Conservation (phyloP, 495 filamentous ascomycete species). For the Rhypophila decipiens region DNA sequence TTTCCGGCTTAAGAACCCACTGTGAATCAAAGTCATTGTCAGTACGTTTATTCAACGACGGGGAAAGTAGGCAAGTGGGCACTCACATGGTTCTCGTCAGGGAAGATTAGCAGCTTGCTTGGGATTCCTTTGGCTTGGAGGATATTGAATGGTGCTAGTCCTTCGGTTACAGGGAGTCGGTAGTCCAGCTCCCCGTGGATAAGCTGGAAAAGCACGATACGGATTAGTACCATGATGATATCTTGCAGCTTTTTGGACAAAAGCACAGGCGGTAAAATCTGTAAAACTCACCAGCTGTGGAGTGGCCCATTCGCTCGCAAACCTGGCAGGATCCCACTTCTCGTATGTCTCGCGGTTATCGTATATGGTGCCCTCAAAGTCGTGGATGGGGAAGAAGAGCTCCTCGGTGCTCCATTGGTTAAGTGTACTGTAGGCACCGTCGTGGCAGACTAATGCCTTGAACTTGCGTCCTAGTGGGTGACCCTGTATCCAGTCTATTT, state of each 20-base stretch:
- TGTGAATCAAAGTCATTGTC: slow-evolving; percentile 28
- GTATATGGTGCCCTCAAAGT: slow-evolving; percentile 74
- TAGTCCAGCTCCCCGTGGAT: slow-evolving; percentile 94
- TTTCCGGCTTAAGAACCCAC: slow-evolving; percentile 91
- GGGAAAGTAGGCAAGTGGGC: not conserved
- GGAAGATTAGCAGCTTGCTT: slow-evolving; percentile 74
- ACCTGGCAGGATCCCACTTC: slow-evolving; percentile 72
- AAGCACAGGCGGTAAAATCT: not conserved
- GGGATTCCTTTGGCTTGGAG: slow-evolving; percentile 67
- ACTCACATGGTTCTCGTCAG: slow-evolving; percentile 65
- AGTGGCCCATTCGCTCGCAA: slow-evolving; percentile 66
- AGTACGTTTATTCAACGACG: not conserved
- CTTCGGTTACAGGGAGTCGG: slow-evolving; percentile 75
- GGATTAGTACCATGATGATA: slow-evolving; percentile 1
- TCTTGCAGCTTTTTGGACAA: too few relatives aligned
- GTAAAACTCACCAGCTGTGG: slow-evolving; percentile 54
- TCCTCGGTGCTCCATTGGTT: slow-evolving; percentile 74
- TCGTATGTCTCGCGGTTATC: slow-evolving; percentile 66
- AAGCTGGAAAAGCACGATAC: slow-evolving; percentile 35
- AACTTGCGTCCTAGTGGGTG: slow-evolving; percentile 68
- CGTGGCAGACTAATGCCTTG: slow-evolving; percentile 86
- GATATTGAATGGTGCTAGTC: slow-evolving; percentile 81
- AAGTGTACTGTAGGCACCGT: slow-evolving; percentile 78
- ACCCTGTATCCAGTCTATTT: slow-evolving; percentile 64
- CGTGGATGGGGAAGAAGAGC: slow-evolving; percentile 82